Base-by-base conservation (phyloP, 2,329 filamentous ascomycete species). In the Monosporascus sp. region DNA sequence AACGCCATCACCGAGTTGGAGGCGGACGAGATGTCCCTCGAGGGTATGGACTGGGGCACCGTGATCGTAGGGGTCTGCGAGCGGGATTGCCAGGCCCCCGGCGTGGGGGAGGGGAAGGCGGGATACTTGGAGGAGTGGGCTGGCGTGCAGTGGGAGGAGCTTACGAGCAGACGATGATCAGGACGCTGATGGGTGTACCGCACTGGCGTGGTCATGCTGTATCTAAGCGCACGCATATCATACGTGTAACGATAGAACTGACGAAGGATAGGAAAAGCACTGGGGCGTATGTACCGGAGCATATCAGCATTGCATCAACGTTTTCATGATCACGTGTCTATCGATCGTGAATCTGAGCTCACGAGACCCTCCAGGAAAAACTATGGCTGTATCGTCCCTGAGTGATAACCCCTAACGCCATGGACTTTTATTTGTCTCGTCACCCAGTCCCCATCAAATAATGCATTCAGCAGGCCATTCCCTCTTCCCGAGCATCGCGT, bases 41-140 rank as follows among this genome's bases (percentile, higher is more conserved):
- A 96, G 76, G 94, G 92, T 0, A 99, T 99, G 94, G 94, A 99
- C 65, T 99, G 94, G 94, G 93, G 93, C 0, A 97, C 91, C 1
- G 81, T 99, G 8, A 84, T 99, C 54, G 76, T 97, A 38, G 91
- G 85, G 0, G 91, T 95, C 7, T 99, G 94, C 69, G 83, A 80
- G 59, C 82, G 74, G 65, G 90, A 97, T 69, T 97, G 94, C 68
- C 77, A 80, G 63, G 82, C 84, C 17, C 70, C 70, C 6, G 80
- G 81, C 1, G 78, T 84, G 7, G 70, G 72, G 14, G 75, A 79
- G 37, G 88, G 85, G 0, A 79, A 85, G 64, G 81, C 85, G 1
- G 89, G 86, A 1, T 97, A 95, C 72, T 65, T 91, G 18, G 94
- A 97, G 75, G 94, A 99, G 72, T 99, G 94, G 93, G 85, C 82